Evolutionary conservation across 1,284 basidiomycete species (phyloP).

Genomic region (Rhodotorula glutinis): DNA sequence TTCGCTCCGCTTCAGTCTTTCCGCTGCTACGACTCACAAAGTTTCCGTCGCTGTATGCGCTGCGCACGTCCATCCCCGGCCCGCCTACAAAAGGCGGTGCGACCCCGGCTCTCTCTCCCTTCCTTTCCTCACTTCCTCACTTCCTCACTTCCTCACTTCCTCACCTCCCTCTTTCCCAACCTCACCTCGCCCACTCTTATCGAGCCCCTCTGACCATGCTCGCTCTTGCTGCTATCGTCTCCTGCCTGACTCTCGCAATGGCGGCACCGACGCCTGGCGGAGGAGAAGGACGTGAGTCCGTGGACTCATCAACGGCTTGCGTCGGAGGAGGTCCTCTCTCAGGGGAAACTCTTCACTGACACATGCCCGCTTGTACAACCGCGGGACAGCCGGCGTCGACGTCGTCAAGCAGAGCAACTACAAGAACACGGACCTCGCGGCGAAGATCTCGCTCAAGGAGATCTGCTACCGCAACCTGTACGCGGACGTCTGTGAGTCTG

Average conservation of each 20-base stretch:
- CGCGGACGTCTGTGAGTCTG: constrained; percentile 3
- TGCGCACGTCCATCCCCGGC: too few relatives aligned
- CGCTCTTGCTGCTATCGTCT: background rate
- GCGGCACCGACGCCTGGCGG: background rate
- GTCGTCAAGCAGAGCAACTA: background rate
- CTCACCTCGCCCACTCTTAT: background rate
- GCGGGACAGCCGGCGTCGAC: background rate
- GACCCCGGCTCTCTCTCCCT: too few relatives aligned
- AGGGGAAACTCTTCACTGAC: background rate
- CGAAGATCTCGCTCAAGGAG: constrained; percentile 11
- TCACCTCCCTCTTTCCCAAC: too few relatives aligned
- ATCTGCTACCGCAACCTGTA: constrained; percentile 17
- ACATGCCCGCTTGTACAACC: too few relatives aligned
- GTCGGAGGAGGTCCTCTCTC: too few relatives aligned
- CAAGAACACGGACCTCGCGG: background rate
- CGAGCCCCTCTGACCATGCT: background rate
- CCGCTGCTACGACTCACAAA: too few relatives aligned
- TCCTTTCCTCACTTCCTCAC: too few relatives aligned
- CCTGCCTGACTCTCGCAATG: background rate
- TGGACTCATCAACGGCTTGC: too few relatives aligned
- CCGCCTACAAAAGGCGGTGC: too few relatives aligned
- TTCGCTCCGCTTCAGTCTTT: too few relatives aligned
- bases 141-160: background rate
- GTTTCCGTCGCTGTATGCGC: too few relatives aligned
- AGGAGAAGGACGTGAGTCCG: background rate